These are phyloP conservation scores for Candida parachauliodes DNA, from an alignment of 805 yeast species.

Conservation along the genomic window DNA sequence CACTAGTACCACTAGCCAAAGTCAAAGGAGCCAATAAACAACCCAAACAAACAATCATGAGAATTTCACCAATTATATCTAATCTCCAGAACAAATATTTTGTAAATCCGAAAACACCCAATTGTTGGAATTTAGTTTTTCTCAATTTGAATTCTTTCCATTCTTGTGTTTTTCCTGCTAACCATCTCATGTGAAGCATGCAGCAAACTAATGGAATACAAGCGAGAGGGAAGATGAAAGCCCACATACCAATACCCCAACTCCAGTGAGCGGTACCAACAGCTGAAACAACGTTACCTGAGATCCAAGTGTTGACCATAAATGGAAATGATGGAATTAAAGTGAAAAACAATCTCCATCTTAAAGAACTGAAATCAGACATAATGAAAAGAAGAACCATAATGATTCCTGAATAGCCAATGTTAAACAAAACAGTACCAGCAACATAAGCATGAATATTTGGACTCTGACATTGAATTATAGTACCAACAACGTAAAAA, in stretches of 20 bases:
- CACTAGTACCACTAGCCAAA: constrained; percentile 60
- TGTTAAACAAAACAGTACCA: constrained; percentile 51
- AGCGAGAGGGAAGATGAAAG: constrained; percentile 65
- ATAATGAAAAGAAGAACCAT: constrained; percentile 53
- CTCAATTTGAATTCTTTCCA: constrained; percentile 41
- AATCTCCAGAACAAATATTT: constrained; percentile 54
- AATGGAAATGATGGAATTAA: constrained; percentile 69
- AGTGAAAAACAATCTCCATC: constrained; percentile 66
- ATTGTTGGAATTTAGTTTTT: constrained; percentile 28
- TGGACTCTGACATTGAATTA: constrained; percentile 58
- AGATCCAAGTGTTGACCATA: constrained; percentile 75
- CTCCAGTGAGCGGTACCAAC: constrained; percentile 50
- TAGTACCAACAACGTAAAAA: constrained; percentile 60
- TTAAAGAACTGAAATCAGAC: constrained; percentile 65
- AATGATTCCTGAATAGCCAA: constrained; percentile 61
- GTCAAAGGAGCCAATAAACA: constrained; percentile 71
- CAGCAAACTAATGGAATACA: constrained; percentile 57
- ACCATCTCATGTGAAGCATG: constrained; percentile 51
- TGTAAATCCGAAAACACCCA: constrained; percentile 32
- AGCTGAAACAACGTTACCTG: constrained; percentile 52
- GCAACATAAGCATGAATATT: constrained; percentile 59
- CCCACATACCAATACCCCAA: constrained; percentile 82
- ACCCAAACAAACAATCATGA: constrained; percentile 56
- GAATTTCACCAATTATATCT: constrained; percentile 60
- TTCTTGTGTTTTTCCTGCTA: constrained; percentile 52